Evolutionary conservation across 2,329 filamentous ascomycete species (phyloP), one percentile per base, ranked within the genome.

Genomic region (Aspergillus fischeri): DNA sequence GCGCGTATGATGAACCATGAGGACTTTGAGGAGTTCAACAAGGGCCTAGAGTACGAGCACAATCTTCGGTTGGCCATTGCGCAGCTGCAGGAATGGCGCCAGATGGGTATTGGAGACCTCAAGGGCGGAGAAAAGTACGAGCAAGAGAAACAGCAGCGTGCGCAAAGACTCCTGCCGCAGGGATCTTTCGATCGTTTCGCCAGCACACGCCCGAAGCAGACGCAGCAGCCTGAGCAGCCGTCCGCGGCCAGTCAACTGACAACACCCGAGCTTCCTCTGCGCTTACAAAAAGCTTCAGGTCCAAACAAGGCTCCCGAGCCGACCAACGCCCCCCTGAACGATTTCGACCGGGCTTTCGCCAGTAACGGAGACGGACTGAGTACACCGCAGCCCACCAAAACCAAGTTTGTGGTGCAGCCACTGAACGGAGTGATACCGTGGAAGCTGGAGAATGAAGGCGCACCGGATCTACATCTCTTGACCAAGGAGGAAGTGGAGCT

Each of bases 1-100:
- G 93, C 92, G 2, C 86, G 93, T 45, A 95, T 97, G 85, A 97
- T 97, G 93, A 96, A 93, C 67, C 88, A 89, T 65, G 82, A 88
- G 49, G 94, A 99, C 72, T 97, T 96, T 68, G 89, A 95, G 61
- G 85, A 87, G 10, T 87, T 97, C 64, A 90, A 88, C 64, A 87
- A 91, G 59, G 92, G 92, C 1, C 78, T 99, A 0, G 84, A 96
- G 49, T 92, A 96, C 67, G 94, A 99, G 74, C 85, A 94, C 62
- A 96, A 96, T 64, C 79, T 99, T 20, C 86, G 94, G 2, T 87
- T 95, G 69, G 94, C 94, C 41, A 96, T 99, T 58, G 63, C 83
- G 0, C 93, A 97, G 71, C 80, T 99, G 2, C 93, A 97, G 70
- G 94, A 97, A 68, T 99, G 94, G 94, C 86, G 94, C 32, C 84